Conservation (phyloP, 495 filamentous ascomycete genomes). For the Penicillium parvum region DNA sequence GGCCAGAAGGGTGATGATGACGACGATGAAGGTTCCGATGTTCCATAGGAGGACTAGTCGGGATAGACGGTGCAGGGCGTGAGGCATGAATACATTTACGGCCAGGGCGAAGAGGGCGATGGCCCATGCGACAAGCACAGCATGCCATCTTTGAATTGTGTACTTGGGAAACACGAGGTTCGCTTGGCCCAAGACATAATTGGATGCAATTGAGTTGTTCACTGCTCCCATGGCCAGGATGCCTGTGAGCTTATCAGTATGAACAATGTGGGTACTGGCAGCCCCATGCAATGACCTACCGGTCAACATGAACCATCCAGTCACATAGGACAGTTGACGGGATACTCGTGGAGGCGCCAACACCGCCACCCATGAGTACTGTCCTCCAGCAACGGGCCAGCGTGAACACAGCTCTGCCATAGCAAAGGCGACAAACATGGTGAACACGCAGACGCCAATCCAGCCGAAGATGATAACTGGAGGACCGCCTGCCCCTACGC, state of each 20-base stretch:
- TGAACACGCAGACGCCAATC: background rate
- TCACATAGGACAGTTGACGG: constrained; percentile 30
- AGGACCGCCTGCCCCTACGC: constrained; percentile 42
- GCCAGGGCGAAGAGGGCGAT: constrained; percentile 32
- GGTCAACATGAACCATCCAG: constrained; percentile 35
- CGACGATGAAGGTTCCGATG: constrained; percentile 44
- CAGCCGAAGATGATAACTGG: constrained; percentile 43
- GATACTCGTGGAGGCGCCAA: constrained; percentile 36
- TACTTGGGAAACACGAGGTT: constrained; percentile 44
- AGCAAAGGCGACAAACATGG: constrained; percentile 1
- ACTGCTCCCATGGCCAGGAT: constrained; percentile 46
- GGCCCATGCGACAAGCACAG: constrained; percentile 44
- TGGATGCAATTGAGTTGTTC: constrained; percentile 49
- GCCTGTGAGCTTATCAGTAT: background rate
- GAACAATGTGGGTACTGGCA: no score
- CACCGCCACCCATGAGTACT: constrained; percentile 43
- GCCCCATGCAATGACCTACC: constrained; percentile 9
- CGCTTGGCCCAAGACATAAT: constrained; percentile 48
- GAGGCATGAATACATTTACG: constrained; percentile 43
- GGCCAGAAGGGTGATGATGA: constrained; percentile 45
- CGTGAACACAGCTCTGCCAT: constrained; percentile 46
- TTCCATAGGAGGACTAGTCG: constrained; percentile 48
- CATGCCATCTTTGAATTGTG: constrained; percentile 51
- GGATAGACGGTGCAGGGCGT: constrained; percentile 44
- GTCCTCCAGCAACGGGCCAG: constrained; percentile 38